Evolutionary conservation across 306 rosid species (phyloP).

Genomic region (Rosa multiflora): DNA sequence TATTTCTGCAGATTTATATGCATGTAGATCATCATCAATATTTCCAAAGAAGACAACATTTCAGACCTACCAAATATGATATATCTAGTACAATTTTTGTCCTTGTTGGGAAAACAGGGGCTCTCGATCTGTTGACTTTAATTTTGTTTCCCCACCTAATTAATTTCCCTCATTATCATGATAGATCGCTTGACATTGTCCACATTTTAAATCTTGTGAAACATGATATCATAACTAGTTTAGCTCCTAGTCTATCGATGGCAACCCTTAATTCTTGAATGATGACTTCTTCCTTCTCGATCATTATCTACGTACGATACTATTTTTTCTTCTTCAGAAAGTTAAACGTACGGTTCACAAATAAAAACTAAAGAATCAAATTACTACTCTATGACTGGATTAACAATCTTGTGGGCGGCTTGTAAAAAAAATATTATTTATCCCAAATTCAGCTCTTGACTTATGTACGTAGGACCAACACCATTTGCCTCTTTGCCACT

Average conservation of each 20-base stretch:
- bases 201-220: background rate
- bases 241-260: background rate
- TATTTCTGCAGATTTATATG: too few species aligned
- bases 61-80: background rate
- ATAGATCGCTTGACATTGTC: background rate
- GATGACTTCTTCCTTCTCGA: background rate
- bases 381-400: background rate
- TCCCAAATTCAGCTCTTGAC: background rate
- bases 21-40: background rate
- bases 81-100: background rate
- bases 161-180: background rate
- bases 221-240: background rate
- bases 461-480: background rate
- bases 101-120: background rate
- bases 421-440: background rate
- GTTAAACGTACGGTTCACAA: background rate
- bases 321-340: background rate
- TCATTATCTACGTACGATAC: background rate
- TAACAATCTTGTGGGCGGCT: constrained; percentile 6
- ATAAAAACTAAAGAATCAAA: background rate
- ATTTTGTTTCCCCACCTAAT: background rate
- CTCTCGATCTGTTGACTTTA: background rate
- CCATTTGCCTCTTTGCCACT: background rate
- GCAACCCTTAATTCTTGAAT: background rate
- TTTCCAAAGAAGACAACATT: background rate